Conservation (phyloP, 176 grass and related monocot genomes). For the Panicum miliaceum region DNA sequence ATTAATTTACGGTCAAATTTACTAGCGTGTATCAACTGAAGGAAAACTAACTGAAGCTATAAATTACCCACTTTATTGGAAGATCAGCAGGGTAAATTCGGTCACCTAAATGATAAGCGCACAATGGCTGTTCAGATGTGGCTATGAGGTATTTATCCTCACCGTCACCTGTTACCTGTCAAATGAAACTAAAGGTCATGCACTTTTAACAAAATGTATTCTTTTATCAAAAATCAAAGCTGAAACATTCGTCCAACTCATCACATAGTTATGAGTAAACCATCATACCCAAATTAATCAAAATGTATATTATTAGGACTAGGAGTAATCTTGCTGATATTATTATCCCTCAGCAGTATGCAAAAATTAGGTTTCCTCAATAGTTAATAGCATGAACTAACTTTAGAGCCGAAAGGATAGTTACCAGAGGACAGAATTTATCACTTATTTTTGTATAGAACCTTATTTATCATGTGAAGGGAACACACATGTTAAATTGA, state of each 20-base stretch:
- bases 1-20: slow-evolving; percentile 16
- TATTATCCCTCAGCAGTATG: background rate
- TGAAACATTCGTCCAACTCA: slow-evolving; percentile 16
- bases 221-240: slow-evolving; percentile 24
- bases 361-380: background rate
- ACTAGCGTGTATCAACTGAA: background rate
- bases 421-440: slow-evolving; percentile 18
- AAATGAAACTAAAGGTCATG: slow-evolving; percentile 24
- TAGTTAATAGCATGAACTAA: background rate
- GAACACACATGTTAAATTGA: background rate
- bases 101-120: slow-evolving; percentile 90
- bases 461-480: background rate
- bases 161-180: slow-evolving; percentile 85
- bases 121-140: slow-evolving; percentile 90
- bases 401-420: background rate
- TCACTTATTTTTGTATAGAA: background rate
- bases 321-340: background rate
- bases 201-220: background rate
- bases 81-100: slow-evolving; percentile 82
- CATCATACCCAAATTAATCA: background rate
- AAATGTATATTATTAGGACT: background rate
- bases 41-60: background rate
- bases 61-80: slow-evolving; percentile 65
- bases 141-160: slow-evolving; percentile 97
- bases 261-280: slow-evolving; percentile 2